Evolutionary conservation across 1,139 yeast genomes (phyloP).

Genomic region (Kodamaea suecica): DNA sequence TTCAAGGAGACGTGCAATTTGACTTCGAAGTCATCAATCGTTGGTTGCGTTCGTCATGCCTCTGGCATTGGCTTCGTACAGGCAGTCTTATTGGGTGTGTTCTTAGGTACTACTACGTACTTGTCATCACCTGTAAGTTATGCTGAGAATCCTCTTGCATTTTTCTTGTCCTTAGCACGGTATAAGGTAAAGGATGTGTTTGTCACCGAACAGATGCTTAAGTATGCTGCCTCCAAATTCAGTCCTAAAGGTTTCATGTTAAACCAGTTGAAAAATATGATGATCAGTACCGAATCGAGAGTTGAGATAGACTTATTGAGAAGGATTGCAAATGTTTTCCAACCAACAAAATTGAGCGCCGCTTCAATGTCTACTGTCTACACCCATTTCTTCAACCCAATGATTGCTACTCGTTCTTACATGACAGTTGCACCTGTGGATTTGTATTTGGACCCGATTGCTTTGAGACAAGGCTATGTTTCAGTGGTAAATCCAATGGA

Average conservation of each 20-base stretch:
- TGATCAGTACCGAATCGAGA: constrained; percentile 77
- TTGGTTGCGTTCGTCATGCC: constrained; percentile 86
- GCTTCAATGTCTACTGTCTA: constrained; percentile 77
- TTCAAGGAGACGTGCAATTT: constrained; percentile 90
- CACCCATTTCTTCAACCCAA: constrained; percentile 76
- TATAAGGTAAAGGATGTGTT: constrained; percentile 83
- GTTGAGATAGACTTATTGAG: constrained; percentile 64
- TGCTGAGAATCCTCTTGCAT: constrained; percentile 70
- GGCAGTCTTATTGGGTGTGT: constrained; percentile 77
- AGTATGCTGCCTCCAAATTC: constrained; percentile 62
- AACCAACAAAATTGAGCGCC: constrained; percentile 61
- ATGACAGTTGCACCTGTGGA: constrained; percentile 88
- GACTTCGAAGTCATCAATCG: constrained; percentile 65
- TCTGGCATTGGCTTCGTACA: constrained; percentile 86
- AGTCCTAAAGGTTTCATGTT: constrained; percentile 67
- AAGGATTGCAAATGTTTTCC: constrained; percentile 59
- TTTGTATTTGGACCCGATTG: constrained; percentile 80
- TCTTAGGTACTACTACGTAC: constrained; percentile 81
- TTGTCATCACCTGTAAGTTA: constrained; percentile 76
- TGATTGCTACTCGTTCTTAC: constrained; percentile 81
- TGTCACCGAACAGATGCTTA: constrained; percentile 81
- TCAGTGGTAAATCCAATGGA: constrained; percentile 74
- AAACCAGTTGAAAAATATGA: constrained; percentile 69
- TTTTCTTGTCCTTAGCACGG: constrained; percentile 69
- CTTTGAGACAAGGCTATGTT: constrained; percentile 83